phyloP scores from a whole-genome alignment of 129 eudicot genomes.

The Artemisia annua region DNA sequence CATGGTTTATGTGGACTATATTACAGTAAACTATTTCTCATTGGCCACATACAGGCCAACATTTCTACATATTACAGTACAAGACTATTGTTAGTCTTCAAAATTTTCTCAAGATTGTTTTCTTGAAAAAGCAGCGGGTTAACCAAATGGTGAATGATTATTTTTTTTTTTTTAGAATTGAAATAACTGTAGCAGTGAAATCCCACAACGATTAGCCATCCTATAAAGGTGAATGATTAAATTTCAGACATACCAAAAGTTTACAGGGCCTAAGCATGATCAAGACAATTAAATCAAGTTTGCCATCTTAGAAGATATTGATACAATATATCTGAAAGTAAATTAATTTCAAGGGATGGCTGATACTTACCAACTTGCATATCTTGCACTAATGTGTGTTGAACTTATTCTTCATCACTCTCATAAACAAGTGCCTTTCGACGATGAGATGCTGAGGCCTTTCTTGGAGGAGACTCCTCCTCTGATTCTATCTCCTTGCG shows the following conservation, averaged over 20 bases:
- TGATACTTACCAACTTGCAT: constrained; percentile 24
- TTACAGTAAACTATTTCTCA: background rate
- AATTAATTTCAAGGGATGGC: background rate
- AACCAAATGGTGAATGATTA: too few species aligned
- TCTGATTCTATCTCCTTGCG: constrained; percentile 89
- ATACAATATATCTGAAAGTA: constrained; percentile 7
- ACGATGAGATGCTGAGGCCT: constrained; percentile 67
- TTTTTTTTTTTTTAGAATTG: too few species aligned
- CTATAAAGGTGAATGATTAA: background rate
- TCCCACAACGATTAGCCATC: background rate
- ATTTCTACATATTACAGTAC: background rate
- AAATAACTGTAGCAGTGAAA: too few species aligned
- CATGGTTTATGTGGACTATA: constrained; percentile 2
- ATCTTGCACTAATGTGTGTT: constrained; percentile 18
- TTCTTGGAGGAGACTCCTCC: constrained; percentile 76
- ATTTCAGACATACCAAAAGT: background rate
- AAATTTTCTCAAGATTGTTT: too few species aligned
- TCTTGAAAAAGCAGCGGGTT: background rate
- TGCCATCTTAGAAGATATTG: background rate
- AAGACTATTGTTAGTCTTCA: background rate
- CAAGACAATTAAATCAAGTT: background rate
- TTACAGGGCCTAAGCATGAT: background rate
- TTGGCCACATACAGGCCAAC: background rate
- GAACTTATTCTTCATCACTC: constrained; percentile 74
- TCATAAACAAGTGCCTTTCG: constrained; percentile 84